Conservation (phyloP, 2,329 filamentous ascomycete species). For the Cytospora schulzeri region DNA sequence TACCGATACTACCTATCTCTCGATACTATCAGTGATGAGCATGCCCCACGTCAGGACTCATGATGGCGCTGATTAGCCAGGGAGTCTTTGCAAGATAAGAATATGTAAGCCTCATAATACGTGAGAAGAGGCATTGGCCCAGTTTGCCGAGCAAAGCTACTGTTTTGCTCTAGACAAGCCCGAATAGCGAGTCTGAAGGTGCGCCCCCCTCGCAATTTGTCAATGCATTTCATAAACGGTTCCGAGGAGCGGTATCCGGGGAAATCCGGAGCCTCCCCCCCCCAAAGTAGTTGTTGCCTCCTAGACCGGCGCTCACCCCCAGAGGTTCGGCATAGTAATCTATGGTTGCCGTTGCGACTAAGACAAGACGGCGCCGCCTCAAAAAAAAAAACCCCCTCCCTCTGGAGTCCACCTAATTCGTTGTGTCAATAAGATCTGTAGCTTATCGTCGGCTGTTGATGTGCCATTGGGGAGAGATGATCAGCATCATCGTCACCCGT, state of each 20-base stretch:
- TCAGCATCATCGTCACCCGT: background rate
- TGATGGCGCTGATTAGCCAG: constrained; percentile 7
- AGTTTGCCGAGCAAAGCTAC: constrained; percentile 3
- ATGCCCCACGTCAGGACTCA: constrained; percentile 16
- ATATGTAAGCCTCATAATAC: constrained; percentile 1
- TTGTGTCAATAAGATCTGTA: background rate
- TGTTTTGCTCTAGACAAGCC: background rate
- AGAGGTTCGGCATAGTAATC: background rate
- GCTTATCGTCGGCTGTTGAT: background rate
- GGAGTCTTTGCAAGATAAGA: constrained; percentile 24
- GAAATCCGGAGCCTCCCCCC: constrained; percentile 3
- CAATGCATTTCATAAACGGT: constrained; percentile 23
- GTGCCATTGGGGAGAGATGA: background rate
- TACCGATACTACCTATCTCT: background rate
- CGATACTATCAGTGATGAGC: constrained; percentile 12
- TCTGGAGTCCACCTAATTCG: background rate
- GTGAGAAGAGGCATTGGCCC: constrained; percentile 1
- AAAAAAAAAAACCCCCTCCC: too few relatives aligned
- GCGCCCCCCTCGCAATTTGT: constrained; percentile 16
- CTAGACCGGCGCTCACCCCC: constrained; percentile 1
- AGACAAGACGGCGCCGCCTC: constrained; percentile 3
- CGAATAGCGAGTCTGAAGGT: background rate
- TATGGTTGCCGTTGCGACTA: constrained; percentile 7
- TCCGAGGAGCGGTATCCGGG: constrained; percentile 16
- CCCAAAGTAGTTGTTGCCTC: too few relatives aligned